A percentile compares a stretch with the other conserved stretches of the same genome.
These are phyloP conservation scores for Neophaeococcomyces aloes DNA, from an alignment of 2,329 filamentous ascomycete genomes.

Conservation along the genomic window DNA sequence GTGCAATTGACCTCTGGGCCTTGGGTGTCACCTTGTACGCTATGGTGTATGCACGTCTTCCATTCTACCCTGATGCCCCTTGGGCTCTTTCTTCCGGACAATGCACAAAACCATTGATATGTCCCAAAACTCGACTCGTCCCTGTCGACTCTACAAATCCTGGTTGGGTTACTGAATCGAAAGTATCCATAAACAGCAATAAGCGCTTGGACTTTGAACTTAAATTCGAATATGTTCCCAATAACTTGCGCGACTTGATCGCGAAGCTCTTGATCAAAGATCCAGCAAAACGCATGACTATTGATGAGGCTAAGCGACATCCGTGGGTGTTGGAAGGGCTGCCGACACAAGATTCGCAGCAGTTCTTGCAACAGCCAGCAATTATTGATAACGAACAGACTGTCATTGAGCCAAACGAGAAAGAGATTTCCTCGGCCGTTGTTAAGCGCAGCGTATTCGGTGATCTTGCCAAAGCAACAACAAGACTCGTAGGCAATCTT, in stretches of 20 bases:
- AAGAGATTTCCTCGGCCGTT: conserved; percentile 81
- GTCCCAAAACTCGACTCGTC: conserved; percentile 70
- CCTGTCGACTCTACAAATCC: conserved; percentile 45
- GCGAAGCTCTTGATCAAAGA: conserved; percentile 76
- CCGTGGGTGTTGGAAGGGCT: conserved; percentile 80
- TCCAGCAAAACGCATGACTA: conserved; percentile 73
- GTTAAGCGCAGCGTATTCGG: conserved; percentile 64
- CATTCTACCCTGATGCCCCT: conserved; percentile 57
- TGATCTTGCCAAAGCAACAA: conserved; percentile 57
- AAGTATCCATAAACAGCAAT: conserved; percentile 44
- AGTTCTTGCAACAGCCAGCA: conserved; percentile 92
- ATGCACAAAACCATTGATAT: conserved; percentile 82
- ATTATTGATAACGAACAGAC: conserved; percentile 66
- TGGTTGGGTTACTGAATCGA: conserved; percentile 7
- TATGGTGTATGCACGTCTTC: conserved; percentile 84
- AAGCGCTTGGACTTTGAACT: conserved; percentile 70
- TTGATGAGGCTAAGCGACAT: conserved; percentile 88
- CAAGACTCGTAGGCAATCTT: background rate
- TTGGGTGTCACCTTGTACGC: conserved; percentile 93
- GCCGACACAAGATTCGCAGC: conserved; percentile 48
- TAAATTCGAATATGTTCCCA: conserved; percentile 75
- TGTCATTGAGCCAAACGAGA: conserved; percentile 76
- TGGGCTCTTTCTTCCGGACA: conserved; percentile 88
- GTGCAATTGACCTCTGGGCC: conserved; percentile 95
- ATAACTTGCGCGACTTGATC: conserved; percentile 68